A percentile compares a stretch with the other conserved stretches of the same genome.
phyloP scores from a whole-genome alignment of 2,329 filamentous ascomycete genomes.

The Geosmithia flava region DNA sequence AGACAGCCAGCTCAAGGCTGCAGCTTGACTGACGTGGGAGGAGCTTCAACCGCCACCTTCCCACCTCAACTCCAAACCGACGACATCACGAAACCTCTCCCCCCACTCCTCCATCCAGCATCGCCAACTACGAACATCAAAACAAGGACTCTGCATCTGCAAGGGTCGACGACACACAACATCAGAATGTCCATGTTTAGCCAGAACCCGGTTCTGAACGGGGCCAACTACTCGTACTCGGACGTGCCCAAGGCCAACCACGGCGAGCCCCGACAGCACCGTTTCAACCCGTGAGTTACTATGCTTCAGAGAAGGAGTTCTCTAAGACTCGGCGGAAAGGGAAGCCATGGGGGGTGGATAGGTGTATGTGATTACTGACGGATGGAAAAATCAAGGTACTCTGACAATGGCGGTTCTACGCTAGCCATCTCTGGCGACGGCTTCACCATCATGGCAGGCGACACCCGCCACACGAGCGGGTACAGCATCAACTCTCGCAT shows the following conservation, averaged over 20 bases:
- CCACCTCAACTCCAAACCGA: background rate
- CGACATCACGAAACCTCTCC: background rate
- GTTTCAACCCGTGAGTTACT: conserved; percentile 84
- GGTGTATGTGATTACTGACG: background rate
- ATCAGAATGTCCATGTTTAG: conserved; percentile 45
- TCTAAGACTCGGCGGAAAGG: too few species aligned
- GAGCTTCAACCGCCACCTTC: conserved; percentile 2
- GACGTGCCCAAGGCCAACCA: conserved; percentile 41
- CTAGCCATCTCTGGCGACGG: conserved; percentile 87
- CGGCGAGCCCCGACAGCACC: conserved; percentile 56
- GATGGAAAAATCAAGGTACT: conserved; percentile 51
- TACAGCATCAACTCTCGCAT: conserved; percentile 99
- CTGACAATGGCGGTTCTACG: conserved; percentile 94
- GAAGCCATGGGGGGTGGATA: too few species aligned
- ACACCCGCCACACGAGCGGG: conserved; percentile 88
- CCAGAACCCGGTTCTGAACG: conserved; percentile 57
- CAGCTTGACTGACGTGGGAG: conserved; percentile 22
- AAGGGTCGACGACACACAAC: conserved; percentile 28
- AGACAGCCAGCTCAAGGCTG: conserved; percentile 30
- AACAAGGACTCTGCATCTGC: background rate
- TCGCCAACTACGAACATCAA: background rate
- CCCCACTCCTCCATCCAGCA: background rate
- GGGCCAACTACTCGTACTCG: conserved; percentile 57
- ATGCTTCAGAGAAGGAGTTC: background rate
- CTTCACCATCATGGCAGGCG: conserved; percentile 94